These are phyloP conservation scores for Trametes maxima DNA, from an alignment of 768 basidiomycete species.

Conservation along the genomic window DNA sequence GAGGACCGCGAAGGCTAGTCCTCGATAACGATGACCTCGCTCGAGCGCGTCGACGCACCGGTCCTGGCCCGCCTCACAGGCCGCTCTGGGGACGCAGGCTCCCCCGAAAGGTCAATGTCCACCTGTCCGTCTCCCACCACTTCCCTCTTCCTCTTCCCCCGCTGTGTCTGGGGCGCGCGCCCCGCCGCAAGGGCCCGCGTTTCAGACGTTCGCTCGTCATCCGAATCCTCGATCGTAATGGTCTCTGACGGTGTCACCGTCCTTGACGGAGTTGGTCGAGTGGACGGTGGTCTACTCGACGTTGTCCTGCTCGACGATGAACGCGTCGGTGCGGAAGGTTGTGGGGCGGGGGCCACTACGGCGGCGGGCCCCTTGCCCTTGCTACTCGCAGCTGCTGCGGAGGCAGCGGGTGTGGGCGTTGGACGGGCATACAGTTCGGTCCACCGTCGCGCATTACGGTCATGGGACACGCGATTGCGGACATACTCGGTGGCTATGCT, in stretches of 20 bases:
- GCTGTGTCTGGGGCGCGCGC: neutral
- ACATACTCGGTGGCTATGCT: slow-evolving; percentile 71
- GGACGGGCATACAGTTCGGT: slow-evolving; percentile 70
- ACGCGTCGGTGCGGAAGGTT: neutral
- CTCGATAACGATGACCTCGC: slow-evolving; percentile 34
- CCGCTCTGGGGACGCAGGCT: neutral
- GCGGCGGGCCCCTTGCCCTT: slow-evolving; percentile 21
- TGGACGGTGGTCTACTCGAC: neutral
- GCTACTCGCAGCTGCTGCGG: slow-evolving; percentile 7
- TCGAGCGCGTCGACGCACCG: slow-evolving; percentile 5
- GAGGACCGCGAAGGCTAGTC: slow-evolving; percentile 15
- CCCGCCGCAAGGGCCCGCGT: neutral
- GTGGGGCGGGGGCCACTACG: neutral
- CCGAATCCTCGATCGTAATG: slow-evolving; percentile 34
- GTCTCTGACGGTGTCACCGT: slow-evolving; percentile 15
- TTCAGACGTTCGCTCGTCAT: slow-evolving; percentile 21
- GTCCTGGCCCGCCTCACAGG: slow-evolving; percentile 8
- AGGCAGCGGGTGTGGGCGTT: slow-evolving; percentile 37
- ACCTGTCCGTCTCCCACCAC: slow-evolving; percentile 6
- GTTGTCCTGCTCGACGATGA: neutral
- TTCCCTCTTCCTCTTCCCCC: slow-evolving; percentile 29
- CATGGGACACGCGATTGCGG: slow-evolving; percentile 69
- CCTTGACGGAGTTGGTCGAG: neutral
- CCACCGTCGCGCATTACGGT: slow-evolving; percentile 79
- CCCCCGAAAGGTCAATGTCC: slow-evolving; percentile 15